A percentile compares a stretch with the other conserved stretches of the same genome.
Evolutionary conservation across 352 stramenopile species (phyloP).

Genomic region (Elongisporangium prolatum): DNA sequence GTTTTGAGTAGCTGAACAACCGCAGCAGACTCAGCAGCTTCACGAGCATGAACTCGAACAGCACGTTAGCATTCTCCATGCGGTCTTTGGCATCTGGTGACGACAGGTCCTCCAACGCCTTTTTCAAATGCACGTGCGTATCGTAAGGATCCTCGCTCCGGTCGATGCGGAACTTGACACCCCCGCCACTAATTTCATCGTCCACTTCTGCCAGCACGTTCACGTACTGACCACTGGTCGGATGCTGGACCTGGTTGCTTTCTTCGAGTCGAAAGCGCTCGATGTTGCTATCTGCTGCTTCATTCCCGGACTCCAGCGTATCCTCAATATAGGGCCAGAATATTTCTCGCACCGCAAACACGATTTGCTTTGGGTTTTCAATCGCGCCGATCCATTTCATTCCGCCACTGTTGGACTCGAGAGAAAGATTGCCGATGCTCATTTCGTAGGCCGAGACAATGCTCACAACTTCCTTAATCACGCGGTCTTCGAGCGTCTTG

Average conservation of each 20-base stretch:
- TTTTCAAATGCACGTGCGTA: slow-evolving; percentile 65
- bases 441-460: slow-evolving; percentile 64
- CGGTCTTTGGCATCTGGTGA: slow-evolving; percentile 64
- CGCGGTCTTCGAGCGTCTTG: slow-evolving; percentile 60
- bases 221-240: slow-evolving; percentile 36
- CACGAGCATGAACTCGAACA: slow-evolving; percentile 72
- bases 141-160: slow-evolving; percentile 52
- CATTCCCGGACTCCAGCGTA: slow-evolving; percentile 2
- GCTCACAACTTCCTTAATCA: slow-evolving; percentile 65
- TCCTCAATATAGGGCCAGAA: slow-evolving; percentile 67
- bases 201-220: slow-evolving; percentile 72
- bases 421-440: slow-evolving; percentile 29
- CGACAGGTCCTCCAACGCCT: slow-evolving; percentile 54
- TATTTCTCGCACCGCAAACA: slow-evolving; percentile 76
- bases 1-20: slow-evolving; percentile 71
- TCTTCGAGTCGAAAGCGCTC: slow-evolving; percentile 3
- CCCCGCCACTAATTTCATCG: slow-evolving; percentile 43
- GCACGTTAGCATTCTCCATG: slow-evolving; percentile 75
- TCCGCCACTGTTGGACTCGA: slow-evolving; percentile 14
- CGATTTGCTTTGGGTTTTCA: slow-evolving; percentile 47
- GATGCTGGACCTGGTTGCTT: slow-evolving; percentile 11
- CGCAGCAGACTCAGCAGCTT: slow-evolving; percentile 68
- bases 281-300: slow-evolving; percentile 9
- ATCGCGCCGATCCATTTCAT: slow-evolving; percentile 25
- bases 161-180: slow-evolving; percentile 73